Percentiles rank a stretch among this genome's conserved stretches.
Evolutionary conservation across 768 basidiomycete genomes (phyloP).

Genomic region (Lentinula sp.): DNA sequence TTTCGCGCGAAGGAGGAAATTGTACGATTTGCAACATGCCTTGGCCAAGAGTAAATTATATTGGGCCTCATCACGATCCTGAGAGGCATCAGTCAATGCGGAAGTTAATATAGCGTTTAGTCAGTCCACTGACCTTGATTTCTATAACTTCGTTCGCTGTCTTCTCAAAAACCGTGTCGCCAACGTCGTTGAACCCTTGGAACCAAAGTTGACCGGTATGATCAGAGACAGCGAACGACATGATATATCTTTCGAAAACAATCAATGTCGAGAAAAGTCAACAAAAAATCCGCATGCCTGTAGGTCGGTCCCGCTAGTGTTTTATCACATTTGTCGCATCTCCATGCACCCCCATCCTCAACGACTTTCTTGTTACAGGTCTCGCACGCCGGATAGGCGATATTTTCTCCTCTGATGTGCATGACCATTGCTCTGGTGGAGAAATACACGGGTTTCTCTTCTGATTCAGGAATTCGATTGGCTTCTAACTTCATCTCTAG

Average conservation of each 20-base stretch:
- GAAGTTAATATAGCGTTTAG: not conserved
- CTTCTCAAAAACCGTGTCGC: conserved; percentile 68
- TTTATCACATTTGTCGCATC: conserved; percentile 89
- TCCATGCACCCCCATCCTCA: conserved; percentile 65
- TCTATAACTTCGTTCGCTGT: conserved; percentile 71
- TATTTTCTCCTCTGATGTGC: conserved; percentile 78
- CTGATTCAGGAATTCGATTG: conserved; percentile 51
- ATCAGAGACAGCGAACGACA: conserved; percentile 86
- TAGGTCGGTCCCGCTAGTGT: conserved; percentile 67
- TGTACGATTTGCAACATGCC: conserved; percentile 66
- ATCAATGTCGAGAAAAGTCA: conserved; percentile 1
- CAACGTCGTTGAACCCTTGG: conserved; percentile 93
- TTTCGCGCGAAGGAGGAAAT: conserved; percentile 82
- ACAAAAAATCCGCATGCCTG: conserved; percentile 46
- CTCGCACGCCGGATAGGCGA: conserved; percentile 86
- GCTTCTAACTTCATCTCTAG: conserved; percentile 68
- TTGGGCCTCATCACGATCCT: conserved; percentile 57
- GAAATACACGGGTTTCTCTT: conserved; percentile 79
- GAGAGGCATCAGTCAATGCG: conserved; percentile 1
- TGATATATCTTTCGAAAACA: conserved; percentile 52
- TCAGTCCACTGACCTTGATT: conserved; percentile 49
- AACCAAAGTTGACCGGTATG: conserved; percentile 88
- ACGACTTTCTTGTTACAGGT: conserved; percentile 89
- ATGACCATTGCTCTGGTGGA: conserved; percentile 76
- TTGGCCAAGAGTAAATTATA: conserved; percentile 56